phyloP scores from a whole-genome alignment of 192 early-diverging fungal species.

The Funneliformis mosseae region DNA sequence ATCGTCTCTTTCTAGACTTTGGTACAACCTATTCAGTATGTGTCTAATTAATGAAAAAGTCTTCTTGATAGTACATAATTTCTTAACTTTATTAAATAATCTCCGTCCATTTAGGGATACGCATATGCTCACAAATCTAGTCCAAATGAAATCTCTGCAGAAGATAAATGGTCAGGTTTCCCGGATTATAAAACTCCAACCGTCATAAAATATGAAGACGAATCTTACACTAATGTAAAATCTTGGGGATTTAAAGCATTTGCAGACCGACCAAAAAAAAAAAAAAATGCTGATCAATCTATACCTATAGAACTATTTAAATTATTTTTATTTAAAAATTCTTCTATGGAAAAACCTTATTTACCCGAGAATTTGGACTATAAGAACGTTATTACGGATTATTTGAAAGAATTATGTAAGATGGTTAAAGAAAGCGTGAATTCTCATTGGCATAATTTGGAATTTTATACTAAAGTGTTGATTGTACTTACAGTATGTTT shows the following conservation, averaged over 20 bases:
- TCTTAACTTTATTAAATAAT: not conserved
- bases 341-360: not conserved
- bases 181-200: not conserved
- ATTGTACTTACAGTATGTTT: not conserved
- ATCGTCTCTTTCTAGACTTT: not conserved
- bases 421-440: not conserved
- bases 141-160: not conserved
- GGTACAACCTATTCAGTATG: not conserved
- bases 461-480: not conserved
- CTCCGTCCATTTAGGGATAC: not conserved
- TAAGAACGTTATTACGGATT: slow-evolving; percentile 1
- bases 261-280: not conserved
- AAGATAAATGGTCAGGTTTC: not conserved
- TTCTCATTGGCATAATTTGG: not conserved
- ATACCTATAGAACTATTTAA: slow-evolving; percentile 19
- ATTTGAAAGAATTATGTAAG: slow-evolving; percentile 2
- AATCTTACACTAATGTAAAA: not conserved
- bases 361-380: not conserved
- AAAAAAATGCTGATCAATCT: not conserved
- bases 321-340: not conserved
- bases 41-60: not conserved
- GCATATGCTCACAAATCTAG: not conserved
- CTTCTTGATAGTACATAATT: not conserved
- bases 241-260: not conserved
- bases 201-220: not conserved